Conservation (phyloP, 1,284 basidiomycete genomes). For the Ganoderma sinense region DNA sequence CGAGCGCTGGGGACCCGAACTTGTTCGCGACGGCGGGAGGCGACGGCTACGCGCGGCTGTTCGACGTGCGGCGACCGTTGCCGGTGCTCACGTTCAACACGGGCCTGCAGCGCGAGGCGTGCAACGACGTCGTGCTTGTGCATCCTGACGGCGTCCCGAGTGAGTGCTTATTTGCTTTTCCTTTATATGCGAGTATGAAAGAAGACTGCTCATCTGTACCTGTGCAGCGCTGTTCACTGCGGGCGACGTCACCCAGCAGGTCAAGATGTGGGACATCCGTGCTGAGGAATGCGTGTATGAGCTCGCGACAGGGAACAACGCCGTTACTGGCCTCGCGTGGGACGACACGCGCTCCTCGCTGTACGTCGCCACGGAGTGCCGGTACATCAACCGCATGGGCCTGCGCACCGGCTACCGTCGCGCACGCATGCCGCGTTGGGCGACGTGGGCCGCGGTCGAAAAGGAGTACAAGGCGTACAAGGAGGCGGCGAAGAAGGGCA, state of each 20-base stretch:
- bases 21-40: slow-evolving; percentile 44
- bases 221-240: slow-evolving; percentile 43
- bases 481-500: slow-evolving; percentile 9
- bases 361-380: slow-evolving; percentile 45
- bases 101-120: slow-evolving; percentile 24
- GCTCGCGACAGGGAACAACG: slow-evolving; percentile 50
- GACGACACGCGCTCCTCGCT: slow-evolving; percentile 39
- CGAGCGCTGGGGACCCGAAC: slow-evolving; percentile 44
- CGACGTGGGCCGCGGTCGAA: slow-evolving; percentile 27
- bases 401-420: slow-evolving; percentile 42
- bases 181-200: not conserved
- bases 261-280: slow-evolving; percentile 50
- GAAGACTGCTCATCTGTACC: not conserved
- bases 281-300: slow-evolving; percentile 45
- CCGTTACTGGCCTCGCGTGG: slow-evolving; percentile 44
- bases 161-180: slow-evolving; percentile 24
- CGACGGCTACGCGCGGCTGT: slow-evolving; percentile 50
- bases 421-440: slow-evolving; percentile 28
- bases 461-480: slow-evolving; percentile 20
- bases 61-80: slow-evolving; percentile 43
- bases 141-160: slow-evolving; percentile 39
- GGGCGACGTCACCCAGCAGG: slow-evolving; percentile 36
- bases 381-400: slow-evolving; percentile 43
- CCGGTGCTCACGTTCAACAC: slow-evolving; percentile 37
- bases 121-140: slow-evolving; percentile 31